These are phyloP conservation scores for Limnanthes douglasii DNA, from an alignment of 345 rosid species.

Conservation along the genomic window DNA sequence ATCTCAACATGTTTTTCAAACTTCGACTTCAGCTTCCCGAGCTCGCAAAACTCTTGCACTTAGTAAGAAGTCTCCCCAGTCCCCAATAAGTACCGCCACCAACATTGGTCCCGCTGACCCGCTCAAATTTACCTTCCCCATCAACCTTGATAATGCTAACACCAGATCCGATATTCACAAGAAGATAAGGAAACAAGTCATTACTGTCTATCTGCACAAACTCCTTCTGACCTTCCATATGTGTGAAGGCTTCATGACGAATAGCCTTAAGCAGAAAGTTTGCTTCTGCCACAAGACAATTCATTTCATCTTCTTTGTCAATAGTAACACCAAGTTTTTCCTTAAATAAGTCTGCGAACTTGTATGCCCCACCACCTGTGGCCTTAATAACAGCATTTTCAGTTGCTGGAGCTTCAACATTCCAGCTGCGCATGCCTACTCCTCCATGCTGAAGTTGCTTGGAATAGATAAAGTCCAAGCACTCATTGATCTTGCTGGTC, in stretches of 20 bases:
- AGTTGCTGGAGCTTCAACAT: conserved; percentile 18
- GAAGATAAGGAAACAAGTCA: conserved; percentile 95
- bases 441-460: conserved; percentile 89
- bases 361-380: conserved; percentile 98
- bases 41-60: conserved; percentile 96
- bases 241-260: conserved; percentile 99
- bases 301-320: conserved; percentile 99
- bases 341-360: conserved; percentile 82
- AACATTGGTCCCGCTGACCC: conserved; percentile 95
- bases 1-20: too few species aligned
- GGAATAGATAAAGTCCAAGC: conserved; percentile 85
- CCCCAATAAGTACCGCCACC: conserved; percentile 99
- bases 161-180: conserved; percentile 96
- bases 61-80: conserved; percentile 80
- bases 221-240: conserved; percentile 87
- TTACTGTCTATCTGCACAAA: conserved; percentile 87
- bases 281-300: conserved; percentile 97
- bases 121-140: conserved; percentile 93
- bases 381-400: conserved; percentile 60
- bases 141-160: conserved; percentile 99
- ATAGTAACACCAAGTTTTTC: conserved; percentile 92
- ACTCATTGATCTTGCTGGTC: conserved; percentile 76
- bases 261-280: conserved; percentile 98
- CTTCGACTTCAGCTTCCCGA: too few species aligned
- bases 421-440: conserved; percentile 12